Percentiles rank a stretch among this genome's conserved stretches.
These are phyloP conservation scores for Bauhinia variegata DNA, from an alignment of 306 rosid species.

Conservation along the genomic window DNA sequence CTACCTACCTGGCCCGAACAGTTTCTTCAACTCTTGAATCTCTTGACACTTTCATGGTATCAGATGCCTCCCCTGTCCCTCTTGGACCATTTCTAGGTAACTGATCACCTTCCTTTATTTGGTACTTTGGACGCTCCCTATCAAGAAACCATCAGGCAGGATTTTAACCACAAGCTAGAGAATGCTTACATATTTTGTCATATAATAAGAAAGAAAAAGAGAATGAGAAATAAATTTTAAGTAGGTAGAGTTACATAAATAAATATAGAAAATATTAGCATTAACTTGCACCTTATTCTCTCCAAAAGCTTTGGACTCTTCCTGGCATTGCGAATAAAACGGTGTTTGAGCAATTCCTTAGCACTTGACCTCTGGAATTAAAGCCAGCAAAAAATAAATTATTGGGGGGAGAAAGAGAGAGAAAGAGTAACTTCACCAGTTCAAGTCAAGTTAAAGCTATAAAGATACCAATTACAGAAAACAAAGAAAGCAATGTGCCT, in stretches of 20 bases:
- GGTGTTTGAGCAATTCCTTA: slow-evolving; percentile 92
- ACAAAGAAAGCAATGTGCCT: slow-evolving; percentile 7
- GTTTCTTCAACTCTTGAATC: slow-evolving; percentile 67
- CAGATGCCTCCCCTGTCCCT: slow-evolving; percentile 62
- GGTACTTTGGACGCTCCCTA: slow-evolving; percentile 93
- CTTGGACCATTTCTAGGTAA: slow-evolving; percentile 59
- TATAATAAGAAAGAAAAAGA: slow-evolving; percentile 1
- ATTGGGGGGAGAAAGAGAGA: slow-evolving; percentile 22
- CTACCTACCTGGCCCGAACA: slow-evolving; percentile 72
- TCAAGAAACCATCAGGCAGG: slow-evolving; percentile 42
- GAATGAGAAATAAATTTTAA: not conserved
- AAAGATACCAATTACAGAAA: slow-evolving; percentile 15
- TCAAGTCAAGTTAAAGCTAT: slow-evolving; percentile 24
- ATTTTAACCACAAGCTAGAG: slow-evolving; percentile 43
- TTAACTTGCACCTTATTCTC: slow-evolving; percentile 78
- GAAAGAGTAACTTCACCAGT: slow-evolving; percentile 29
- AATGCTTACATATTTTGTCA: slow-evolving; percentile 14
- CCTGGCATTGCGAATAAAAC: slow-evolving; percentile 87
- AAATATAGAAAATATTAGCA: slow-evolving; percentile 30
- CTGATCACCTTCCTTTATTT: slow-evolving; percentile 67
- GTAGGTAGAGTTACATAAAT: slow-evolving; percentile 30
- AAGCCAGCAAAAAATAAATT: slow-evolving; percentile 38
- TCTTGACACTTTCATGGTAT: slow-evolving; percentile 72
- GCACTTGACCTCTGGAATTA: slow-evolving; percentile 90
- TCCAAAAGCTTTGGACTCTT: slow-evolving; percentile 85